Percentiles rank a stretch among this genome's conserved stretches.
Evolutionary conservation across 208 protist genomes (phyloP).

Genomic region (Trypanosomatidae sp.): DNA sequence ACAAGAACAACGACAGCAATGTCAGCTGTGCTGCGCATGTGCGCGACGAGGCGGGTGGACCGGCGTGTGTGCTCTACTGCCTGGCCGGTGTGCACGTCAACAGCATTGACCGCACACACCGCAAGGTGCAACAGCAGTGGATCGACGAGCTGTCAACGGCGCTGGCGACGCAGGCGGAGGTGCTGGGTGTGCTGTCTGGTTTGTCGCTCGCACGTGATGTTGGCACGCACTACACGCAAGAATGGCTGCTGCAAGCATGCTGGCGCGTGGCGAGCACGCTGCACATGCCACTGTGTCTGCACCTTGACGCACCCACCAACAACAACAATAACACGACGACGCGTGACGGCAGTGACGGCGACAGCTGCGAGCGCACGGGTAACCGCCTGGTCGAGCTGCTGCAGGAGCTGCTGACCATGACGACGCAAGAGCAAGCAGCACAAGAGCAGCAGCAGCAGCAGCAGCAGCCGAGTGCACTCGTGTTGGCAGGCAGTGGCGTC

Average conservation of each 20-base stretch:
- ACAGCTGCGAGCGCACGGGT: too few relatives aligned
- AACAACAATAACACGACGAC: too few relatives aligned
- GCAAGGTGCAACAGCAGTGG: conserved; percentile 50
- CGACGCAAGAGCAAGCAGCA: too few relatives aligned
- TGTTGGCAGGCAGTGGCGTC: too few relatives aligned
- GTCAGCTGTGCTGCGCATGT: neutral
- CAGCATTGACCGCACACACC: conserved; percentile 66
- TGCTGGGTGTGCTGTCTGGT: conserved; percentile 54
- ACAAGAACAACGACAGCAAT: neutral
- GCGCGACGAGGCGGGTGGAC: neutral
- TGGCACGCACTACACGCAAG: conserved; percentile 68
- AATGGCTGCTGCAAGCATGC: conserved; percentile 29
- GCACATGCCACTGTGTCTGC: conserved; percentile 40
- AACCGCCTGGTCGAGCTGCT: conserved; percentile 46
- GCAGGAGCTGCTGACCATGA: conserved; percentile 3
- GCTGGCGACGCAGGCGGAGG: conserved; percentile 23
- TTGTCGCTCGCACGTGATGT: conserved; percentile 44
- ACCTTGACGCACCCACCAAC: conserved; percentile 23
- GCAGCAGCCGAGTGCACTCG: too few relatives aligned
- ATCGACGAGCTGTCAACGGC: conserved; percentile 25
- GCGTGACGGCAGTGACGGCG: conserved; percentile 5
- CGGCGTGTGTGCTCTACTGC: conserved; percentile 34
- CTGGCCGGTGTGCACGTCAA: conserved; percentile 67
- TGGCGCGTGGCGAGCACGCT: conserved; percentile 29
- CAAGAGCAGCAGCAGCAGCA: too few relatives aligned